These are phyloP conservation scores for Teratosphaeria zuluensis DNA, from an alignment of 2,329 filamentous ascomycete genomes.

Conservation along the genomic window DNA sequence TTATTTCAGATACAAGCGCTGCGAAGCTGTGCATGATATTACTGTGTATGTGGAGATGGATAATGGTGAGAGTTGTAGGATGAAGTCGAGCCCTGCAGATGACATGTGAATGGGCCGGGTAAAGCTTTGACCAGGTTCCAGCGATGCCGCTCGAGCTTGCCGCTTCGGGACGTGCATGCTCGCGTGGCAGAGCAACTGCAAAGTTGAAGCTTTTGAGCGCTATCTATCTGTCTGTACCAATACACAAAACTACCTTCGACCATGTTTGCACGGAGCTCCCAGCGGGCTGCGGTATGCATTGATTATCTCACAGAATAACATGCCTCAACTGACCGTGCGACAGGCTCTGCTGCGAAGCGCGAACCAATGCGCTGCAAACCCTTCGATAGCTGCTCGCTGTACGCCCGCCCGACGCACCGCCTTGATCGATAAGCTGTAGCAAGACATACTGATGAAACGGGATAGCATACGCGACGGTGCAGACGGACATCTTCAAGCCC, in stretches of 20 bases:
- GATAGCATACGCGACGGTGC: slow-evolving; percentile 57
- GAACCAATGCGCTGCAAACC: slow-evolving; percentile 34
- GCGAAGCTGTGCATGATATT: no score
- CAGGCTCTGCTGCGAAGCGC: slow-evolving; percentile 50
- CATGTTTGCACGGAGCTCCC: slow-evolving; percentile 37
- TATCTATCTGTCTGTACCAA: neutral
- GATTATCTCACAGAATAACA: no score
- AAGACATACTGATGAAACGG: slow-evolving; percentile 11
- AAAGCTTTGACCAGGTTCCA: neutral
- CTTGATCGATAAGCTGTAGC: neutral
- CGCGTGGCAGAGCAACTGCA: neutral
- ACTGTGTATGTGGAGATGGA: neutral
- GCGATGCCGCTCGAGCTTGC: neutral
- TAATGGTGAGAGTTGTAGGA: neutral
- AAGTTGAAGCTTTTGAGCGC: slow-evolving; percentile 5
- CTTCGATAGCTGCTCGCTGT: slow-evolving; percentile 47
- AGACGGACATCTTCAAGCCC: slow-evolving; percentile 96
- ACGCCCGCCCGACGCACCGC: slow-evolving; percentile 26
- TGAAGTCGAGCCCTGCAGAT: neutral
- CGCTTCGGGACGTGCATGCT: neutral
- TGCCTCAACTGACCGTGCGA: slow-evolving; percentile 1
- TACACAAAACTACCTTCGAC: no score
- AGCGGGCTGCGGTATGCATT: slow-evolving; percentile 30
- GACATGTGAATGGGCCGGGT: neutral
- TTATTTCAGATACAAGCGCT: no score